A percentile compares a stretch with the other conserved stretches of the same genome.
These are phyloP conservation scores for Aspergillus texensis DNA, from an alignment of 2,329 filamentous ascomycete species.

Conservation along the genomic window DNA sequence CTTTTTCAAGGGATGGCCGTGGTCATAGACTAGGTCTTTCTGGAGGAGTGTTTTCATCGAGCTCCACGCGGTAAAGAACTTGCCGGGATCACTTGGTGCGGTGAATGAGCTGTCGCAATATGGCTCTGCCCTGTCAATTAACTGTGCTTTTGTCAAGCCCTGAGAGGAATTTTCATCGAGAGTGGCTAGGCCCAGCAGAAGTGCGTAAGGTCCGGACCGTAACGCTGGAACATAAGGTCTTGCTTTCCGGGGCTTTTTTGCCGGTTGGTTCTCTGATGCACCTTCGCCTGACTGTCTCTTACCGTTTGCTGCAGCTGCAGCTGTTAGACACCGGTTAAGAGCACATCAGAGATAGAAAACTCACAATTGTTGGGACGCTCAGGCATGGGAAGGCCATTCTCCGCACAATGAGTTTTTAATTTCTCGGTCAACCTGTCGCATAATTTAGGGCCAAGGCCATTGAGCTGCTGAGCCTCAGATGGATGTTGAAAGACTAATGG, in stretches of 20 bases:
- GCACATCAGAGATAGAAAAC: neutral
- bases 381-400: slow-evolving; percentile 71
- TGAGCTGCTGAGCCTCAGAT: slow-evolving; percentile 71
- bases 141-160: slow-evolving; percentile 67
- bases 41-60: slow-evolving; percentile 76
- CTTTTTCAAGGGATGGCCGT: slow-evolving; percentile 66
- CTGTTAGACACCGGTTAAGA: neutral
- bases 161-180: slow-evolving; percentile 57
- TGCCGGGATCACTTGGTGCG: slow-evolving; percentile 66
- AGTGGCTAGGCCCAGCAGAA: slow-evolving; percentile 68
- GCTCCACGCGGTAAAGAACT: slow-evolving; percentile 79
- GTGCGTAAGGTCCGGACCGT: slow-evolving; percentile 73
- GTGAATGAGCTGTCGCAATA: slow-evolving; percentile 75
- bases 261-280: slow-evolving; percentile 36
- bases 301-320: slow-evolving; percentile 24
- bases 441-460: slow-evolving; percentile 72
- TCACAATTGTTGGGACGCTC: slow-evolving; percentile 53
- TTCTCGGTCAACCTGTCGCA: slow-evolving; percentile 68
- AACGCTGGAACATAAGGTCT: slow-evolving; percentile 73
- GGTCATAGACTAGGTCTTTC: slow-evolving; percentile 74
- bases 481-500: slow-evolving; percentile 73
- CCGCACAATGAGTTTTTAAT: slow-evolving; percentile 59
- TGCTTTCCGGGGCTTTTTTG: slow-evolving; percentile 59
- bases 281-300: slow-evolving; percentile 36
- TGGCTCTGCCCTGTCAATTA: slow-evolving; percentile 70